phyloP scores from a whole-genome alignment of 164 flowering plant genomes.

The Magnolia officinalis region DNA sequence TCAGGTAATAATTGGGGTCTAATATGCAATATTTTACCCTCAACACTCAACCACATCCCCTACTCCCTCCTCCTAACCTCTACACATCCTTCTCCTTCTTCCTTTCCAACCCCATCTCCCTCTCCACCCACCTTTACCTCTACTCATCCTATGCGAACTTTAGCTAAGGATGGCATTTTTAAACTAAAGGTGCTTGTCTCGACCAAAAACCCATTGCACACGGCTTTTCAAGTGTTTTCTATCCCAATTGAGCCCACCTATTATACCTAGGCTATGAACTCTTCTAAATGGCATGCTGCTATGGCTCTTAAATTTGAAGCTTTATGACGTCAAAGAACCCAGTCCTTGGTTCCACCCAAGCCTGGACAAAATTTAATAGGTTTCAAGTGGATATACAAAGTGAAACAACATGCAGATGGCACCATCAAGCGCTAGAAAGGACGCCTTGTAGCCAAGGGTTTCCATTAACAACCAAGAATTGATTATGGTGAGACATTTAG shows the following conservation, averaged over 20 bases:
- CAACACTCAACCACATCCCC: no score
- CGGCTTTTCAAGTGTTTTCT: not conserved
- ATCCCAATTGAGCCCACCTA: not conserved
- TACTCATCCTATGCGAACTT: not conserved
- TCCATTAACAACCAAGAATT: not conserved
- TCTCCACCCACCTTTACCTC: not conserved
- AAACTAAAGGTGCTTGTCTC: not conserved
- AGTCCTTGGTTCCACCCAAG: not conserved
- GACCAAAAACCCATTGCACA: not conserved
- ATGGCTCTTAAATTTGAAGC: not conserved
- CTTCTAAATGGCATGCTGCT: not conserved
- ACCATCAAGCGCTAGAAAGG: not conserved
- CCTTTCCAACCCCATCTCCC: no score
- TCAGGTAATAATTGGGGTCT: no score
- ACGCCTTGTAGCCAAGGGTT: not conserved
- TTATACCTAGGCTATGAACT: not conserved
- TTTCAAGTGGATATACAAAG: not conserved
- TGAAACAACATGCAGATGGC: not conserved
- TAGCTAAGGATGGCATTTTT: not conserved
- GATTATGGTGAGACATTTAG: conserved; percentile 3
- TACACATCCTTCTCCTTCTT: no score
- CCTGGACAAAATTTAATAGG: not conserved
- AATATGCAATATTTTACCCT: no score
- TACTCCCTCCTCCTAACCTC: no score
- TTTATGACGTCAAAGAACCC: not conserved